phyloP scores from a whole-genome alignment of 495 filamentous ascomycete species.

The Jackrogersella minutella region DNA sequence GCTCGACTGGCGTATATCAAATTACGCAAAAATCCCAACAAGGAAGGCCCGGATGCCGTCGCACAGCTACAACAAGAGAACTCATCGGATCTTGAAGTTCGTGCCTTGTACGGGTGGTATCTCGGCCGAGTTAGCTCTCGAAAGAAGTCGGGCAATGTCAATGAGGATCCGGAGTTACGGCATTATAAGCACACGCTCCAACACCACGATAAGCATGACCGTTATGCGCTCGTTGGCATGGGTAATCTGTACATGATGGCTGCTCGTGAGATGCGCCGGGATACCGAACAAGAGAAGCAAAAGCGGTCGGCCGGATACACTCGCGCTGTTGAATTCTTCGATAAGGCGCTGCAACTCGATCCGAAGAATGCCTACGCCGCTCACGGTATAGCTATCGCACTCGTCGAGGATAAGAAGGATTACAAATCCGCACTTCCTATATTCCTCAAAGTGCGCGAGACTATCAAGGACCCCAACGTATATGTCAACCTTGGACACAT shows the following conservation, averaged over 20 bases:
- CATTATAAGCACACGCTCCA: slow-evolving; percentile 97
- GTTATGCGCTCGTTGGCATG: slow-evolving; percentile 94
- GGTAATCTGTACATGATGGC: slow-evolving; percentile 87
- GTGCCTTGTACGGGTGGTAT: slow-evolving; percentile 94
- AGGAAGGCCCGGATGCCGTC: slow-evolving; percentile 86
- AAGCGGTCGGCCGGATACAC: slow-evolving; percentile 86
- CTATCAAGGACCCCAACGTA: slow-evolving; percentile 83
- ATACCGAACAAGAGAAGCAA: slow-evolving; percentile 86
- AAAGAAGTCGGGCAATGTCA: slow-evolving; percentile 78
- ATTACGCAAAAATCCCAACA: slow-evolving; percentile 79
- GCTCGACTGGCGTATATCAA: slow-evolving; percentile 89
- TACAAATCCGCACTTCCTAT: slow-evolving; percentile 80
- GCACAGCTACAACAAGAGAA: slow-evolving; percentile 81
- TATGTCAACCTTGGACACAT: slow-evolving; percentile 93
- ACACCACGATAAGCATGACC: slow-evolving; percentile 93
- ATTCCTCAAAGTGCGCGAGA: slow-evolving; percentile 87
- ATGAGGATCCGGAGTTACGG: slow-evolving; percentile 88
- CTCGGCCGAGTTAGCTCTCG: slow-evolving; percentile 77
- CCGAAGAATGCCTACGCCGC: slow-evolving; percentile 94
- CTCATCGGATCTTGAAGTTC: slow-evolving; percentile 84
- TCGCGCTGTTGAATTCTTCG: slow-evolving; percentile 96
- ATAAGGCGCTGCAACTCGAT: slow-evolving; percentile 93
- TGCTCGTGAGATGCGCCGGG: slow-evolving; percentile 92
- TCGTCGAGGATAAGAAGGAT: slow-evolving; percentile 93
- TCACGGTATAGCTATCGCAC: slow-evolving; percentile 91